phyloP scores from a whole-genome alignment of 208 protist species.

The Crithidia thermophila region DNA sequence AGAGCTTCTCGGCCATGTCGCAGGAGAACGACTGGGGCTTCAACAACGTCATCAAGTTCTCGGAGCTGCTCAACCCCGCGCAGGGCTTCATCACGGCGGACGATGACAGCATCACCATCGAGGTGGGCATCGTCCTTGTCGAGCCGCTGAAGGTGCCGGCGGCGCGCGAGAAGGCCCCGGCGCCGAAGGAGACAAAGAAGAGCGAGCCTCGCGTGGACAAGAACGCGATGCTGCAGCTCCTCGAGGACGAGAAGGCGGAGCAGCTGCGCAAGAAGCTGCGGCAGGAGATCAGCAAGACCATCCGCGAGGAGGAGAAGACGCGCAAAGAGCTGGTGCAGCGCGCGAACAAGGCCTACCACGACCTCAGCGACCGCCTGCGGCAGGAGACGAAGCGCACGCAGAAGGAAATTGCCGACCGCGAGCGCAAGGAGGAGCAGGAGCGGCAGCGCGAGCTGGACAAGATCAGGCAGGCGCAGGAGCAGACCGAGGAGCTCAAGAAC shows the following conservation, averaged over 20 bases:
- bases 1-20: slow-evolving; percentile 83
- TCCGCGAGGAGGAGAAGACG: slow-evolving; percentile 84
- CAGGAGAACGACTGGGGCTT: slow-evolving; percentile 94
- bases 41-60: slow-evolving; percentile 90
- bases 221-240: slow-evolving; percentile 67
- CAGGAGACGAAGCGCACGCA: slow-evolving; percentile 75
- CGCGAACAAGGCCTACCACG: slow-evolving; percentile 68
- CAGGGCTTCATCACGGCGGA: slow-evolving; percentile 79
- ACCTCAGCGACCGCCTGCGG: slow-evolving; percentile 68
- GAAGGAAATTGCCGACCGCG: slow-evolving; percentile 76
- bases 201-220: slow-evolving; percentile 69
- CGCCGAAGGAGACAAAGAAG: slow-evolving; percentile 68
- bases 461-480: slow-evolving; percentile 77
- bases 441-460: slow-evolving; percentile 77
- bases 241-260: slow-evolving; percentile 81
- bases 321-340: slow-evolving; percentile 82
- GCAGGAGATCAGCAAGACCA: slow-evolving; percentile 76
- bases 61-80: slow-evolving; percentile 71
- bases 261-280: slow-evolving; percentile 75
- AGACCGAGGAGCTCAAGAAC: slow-evolving; percentile 65
- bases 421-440: slow-evolving; percentile 81
- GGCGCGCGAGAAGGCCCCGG: slow-evolving; percentile 47
- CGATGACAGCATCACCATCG: slow-evolving; percentile 86
- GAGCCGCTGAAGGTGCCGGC: slow-evolving; percentile 63
- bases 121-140: slow-evolving; percentile 89